Base-by-base conservation (phyloP, 192 early-diverging fungal species). In the Backusella tarrabulga region DNA sequence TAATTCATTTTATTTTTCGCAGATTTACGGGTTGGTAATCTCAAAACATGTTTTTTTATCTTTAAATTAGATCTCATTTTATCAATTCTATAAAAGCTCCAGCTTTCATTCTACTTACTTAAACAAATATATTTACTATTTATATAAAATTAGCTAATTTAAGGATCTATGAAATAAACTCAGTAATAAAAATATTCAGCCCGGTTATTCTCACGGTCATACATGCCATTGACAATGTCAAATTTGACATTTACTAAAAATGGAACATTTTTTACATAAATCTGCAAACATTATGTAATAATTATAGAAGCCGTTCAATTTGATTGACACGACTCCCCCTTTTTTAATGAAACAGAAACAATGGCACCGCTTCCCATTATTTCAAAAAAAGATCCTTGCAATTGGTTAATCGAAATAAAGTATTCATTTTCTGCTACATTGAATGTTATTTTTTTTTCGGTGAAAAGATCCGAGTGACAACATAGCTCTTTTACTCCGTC, bases 271-370 rank as follows among this genome's bases (percentile, higher is more conserved):
- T 56, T 56, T 7, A 23, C 8, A 26, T 17, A 8, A 21, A 54
- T 6, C 52, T 21, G 52, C n/a, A 21, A 54, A 23, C 21, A 54
- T 7, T 54, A 54, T 60, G 46, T 50, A 50, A 19, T 50, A 50
- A 19, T n/a, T 50, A 50, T 50, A 17, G 1, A 26, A 23, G 26
- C 17, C 1, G 17, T 26, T 23, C 54, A 60, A 60, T 60, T 32
- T 60, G 54, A 26, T 60, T 60, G 21, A 26, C 54, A 11, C 21
- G 11, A 11, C 9, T 26, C 3, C 21, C 23, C 23, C 21, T 12
- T 60, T 23, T 60, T 60, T 60, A 60, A 26, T 60, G 54, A 60
- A 60, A 60, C 54, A 60, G 54, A 60, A 60, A 60, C 54, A 9
- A 23, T 4, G 12, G 7, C 11, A 23, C 23, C 11, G 54, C 23